These are phyloP conservation scores for Podochytrium sp. DNA, from an alignment of 192 early-diverging fungal genomes.

Conservation along the genomic window DNA sequence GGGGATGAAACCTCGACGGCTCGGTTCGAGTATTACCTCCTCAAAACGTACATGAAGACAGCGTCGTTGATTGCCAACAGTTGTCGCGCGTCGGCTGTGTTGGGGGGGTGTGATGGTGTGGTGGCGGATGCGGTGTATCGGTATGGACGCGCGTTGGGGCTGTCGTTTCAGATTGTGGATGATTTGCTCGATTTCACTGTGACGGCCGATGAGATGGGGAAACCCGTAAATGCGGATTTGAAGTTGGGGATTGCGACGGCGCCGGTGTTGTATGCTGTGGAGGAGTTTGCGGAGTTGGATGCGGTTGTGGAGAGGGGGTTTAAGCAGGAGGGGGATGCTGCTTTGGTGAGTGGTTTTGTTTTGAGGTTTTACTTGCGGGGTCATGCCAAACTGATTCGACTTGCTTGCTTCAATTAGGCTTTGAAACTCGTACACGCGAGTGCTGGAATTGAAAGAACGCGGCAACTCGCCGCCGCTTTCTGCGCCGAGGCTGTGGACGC, in stretches of 20 bases:
- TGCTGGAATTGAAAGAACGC: slow-evolving; percentile 77
- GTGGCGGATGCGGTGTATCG: slow-evolving; percentile 79
- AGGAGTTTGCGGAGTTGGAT: slow-evolving; percentile 82
- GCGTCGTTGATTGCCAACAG: slow-evolving; percentile 93
- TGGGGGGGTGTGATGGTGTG: slow-evolving; percentile 75
- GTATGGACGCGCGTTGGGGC: slow-evolving; percentile 88
- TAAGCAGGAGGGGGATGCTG: slow-evolving; percentile 72
- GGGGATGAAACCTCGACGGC: slow-evolving; percentile 20
- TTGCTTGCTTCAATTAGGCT: slow-evolving; percentile 46
- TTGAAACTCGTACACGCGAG: slow-evolving; percentile 78
- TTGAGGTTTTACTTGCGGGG: neutral
- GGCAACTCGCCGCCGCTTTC: slow-evolving; percentile 73
- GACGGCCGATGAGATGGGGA: slow-evolving; percentile 77
- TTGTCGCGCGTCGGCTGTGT: slow-evolving; percentile 82
- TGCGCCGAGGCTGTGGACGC: slow-evolving; percentile 76
- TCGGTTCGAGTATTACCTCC: slow-evolving; percentile 89
- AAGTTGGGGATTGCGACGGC: slow-evolving; percentile 91
- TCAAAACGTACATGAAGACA: slow-evolving; percentile 96
- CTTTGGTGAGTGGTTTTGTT: slow-evolving; percentile 52
- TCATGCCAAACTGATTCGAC: neutral
- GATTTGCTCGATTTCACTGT: slow-evolving; percentile 91
- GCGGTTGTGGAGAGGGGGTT: slow-evolving; percentile 89
- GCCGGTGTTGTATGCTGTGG: slow-evolving; percentile 91
- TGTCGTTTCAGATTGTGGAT: slow-evolving; percentile 95
- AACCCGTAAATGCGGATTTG: slow-evolving; percentile 89